A percentile compares a stretch with the other conserved stretches of the same genome.
Evolutionary conservation across 495 filamentous ascomycete genomes (phyloP).

Genomic region (Penicillium steckii): DNA sequence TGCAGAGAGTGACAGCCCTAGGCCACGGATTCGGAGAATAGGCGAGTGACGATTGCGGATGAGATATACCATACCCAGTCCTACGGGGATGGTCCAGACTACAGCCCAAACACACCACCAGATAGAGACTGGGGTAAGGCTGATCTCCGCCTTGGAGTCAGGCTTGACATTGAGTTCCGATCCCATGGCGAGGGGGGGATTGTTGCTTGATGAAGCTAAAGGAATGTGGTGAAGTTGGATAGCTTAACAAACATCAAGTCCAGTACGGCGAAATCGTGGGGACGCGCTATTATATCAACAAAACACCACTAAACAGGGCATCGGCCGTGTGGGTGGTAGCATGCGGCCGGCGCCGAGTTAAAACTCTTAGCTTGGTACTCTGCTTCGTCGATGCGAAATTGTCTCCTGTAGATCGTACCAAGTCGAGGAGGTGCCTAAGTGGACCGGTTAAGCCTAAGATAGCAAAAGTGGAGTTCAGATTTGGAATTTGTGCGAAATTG

Average conservation of each 20-base stretch:
- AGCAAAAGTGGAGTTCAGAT: background rate
- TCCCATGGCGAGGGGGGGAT: slow-evolving; percentile 26
- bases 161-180: slow-evolving; percentile 35
- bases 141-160: slow-evolving; percentile 25
- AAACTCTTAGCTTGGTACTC: background rate
- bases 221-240: slow-evolving; percentile 32
- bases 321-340: background rate
- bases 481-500: background rate
- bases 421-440: background rate
- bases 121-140: slow-evolving; percentile 27
- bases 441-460: background rate
- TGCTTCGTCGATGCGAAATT: background rate
- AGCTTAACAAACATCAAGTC: slow-evolving; percentile 11
- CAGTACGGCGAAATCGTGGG: background rate
- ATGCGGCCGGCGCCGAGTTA: slow-evolving; percentile 1
- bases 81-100: slow-evolving; percentile 56
- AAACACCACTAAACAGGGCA: background rate
- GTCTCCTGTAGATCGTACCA: slow-evolving; percentile 1
- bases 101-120: slow-evolving; percentile 35
- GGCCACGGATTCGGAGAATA: slow-evolving; percentile 61
- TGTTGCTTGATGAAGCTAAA: slow-evolving; percentile 18
- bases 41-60: slow-evolving; percentile 53
- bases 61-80: slow-evolving; percentile 53
- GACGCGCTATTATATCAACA: background rate
- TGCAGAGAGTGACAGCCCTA: slow-evolving; percentile 57